Conservation (phyloP, 805 yeast species). For the Pichia deserticola region DNA sequence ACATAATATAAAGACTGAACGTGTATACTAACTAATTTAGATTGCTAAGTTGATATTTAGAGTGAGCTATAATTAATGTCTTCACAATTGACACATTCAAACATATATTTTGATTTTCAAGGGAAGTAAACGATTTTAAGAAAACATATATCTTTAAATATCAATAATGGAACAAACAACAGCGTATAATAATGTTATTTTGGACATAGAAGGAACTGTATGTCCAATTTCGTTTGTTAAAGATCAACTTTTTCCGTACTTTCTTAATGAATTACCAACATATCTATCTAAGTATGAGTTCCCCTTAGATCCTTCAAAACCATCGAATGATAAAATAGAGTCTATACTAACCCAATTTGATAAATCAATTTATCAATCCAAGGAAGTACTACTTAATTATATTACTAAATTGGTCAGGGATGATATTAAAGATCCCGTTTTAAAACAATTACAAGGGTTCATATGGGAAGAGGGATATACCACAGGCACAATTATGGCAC, state of each 20-base stretch:
- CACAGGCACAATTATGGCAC: slow-evolving; percentile 69
- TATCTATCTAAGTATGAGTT: slow-evolving; percentile 27
- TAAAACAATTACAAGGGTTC: slow-evolving; percentile 76
- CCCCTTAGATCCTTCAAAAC: slow-evolving; percentile 24
- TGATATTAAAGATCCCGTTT: slow-evolving; percentile 70
- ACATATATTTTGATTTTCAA: slow-evolving; percentile 5
- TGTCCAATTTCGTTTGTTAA: slow-evolving; percentile 89
- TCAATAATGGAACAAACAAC: slow-evolving; percentile 13
- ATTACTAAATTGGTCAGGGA: slow-evolving; percentile 48
- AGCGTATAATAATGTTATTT: slow-evolving; percentile 29
- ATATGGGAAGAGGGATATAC: slow-evolving; percentile 79
- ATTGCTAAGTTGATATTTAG: too few species aligned
- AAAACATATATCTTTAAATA: background rate
- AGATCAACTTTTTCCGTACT: slow-evolving; percentile 70
- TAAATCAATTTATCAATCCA: slow-evolving; percentile 18
- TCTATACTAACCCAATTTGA: slow-evolving; percentile 42
- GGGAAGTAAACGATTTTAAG: too few species aligned
- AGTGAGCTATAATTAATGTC: too few species aligned
- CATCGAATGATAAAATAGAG: slow-evolving; percentile 22
- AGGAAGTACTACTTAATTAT: slow-evolving; percentile 34
- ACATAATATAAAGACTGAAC: too few species aligned
- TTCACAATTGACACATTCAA: too few species aligned
- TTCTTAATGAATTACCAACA: slow-evolving; percentile 42
- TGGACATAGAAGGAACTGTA: slow-evolving; percentile 90
- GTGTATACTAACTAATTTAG: too few species aligned